These are phyloP conservation scores for Colletotrichum plurivorum DNA, from an alignment of 2,329 filamentous ascomycete genomes.

Conservation along the genomic window DNA sequence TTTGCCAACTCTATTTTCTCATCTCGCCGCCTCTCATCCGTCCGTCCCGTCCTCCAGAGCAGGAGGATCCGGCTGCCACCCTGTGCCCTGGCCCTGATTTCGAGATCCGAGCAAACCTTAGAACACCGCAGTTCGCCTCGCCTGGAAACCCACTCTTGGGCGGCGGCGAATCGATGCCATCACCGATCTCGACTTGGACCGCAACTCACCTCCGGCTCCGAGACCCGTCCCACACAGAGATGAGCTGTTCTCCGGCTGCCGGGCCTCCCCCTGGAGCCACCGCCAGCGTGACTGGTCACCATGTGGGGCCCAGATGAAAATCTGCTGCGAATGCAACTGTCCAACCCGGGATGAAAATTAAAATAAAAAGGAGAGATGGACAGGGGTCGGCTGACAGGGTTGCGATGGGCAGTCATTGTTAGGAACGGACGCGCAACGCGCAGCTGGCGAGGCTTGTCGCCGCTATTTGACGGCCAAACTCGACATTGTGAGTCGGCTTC, in stretches of 20 bases:
- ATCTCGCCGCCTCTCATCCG: background rate
- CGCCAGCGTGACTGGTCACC: slow-evolving; percentile 32
- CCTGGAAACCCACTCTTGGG: slow-evolving; percentile 20
- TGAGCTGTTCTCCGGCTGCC: slow-evolving; percentile 37
- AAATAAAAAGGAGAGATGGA: slow-evolving; percentile 22
- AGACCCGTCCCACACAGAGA: slow-evolving; percentile 26
- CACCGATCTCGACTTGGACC: slow-evolving; percentile 18
- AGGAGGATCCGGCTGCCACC: background rate
- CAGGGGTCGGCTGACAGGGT: slow-evolving; percentile 35
- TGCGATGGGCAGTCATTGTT: slow-evolving; percentile 20
- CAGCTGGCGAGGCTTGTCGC: slow-evolving; percentile 23
- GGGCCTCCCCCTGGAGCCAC: slow-evolving; percentile 34
- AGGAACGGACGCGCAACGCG: slow-evolving; percentile 30
- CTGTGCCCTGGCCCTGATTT: background rate
- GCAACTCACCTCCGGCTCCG: slow-evolving; percentile 30
- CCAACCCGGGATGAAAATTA: slow-evolving; percentile 22
- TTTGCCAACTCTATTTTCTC: slow-evolving; percentile 19
- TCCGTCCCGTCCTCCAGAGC: too few species aligned
- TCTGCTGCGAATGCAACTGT: slow-evolving; percentile 34
- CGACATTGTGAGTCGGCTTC: slow-evolving; percentile 27
- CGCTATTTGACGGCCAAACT: slow-evolving; percentile 24
- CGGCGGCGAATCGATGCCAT: slow-evolving; percentile 24
- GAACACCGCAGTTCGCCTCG: background rate
- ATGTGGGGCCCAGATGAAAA: slow-evolving; percentile 34
- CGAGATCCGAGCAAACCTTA: slow-evolving; percentile 17